Base-by-base conservation (phyloP, 208 protist genomes). In the Leishmania tarentolae region DNA sequence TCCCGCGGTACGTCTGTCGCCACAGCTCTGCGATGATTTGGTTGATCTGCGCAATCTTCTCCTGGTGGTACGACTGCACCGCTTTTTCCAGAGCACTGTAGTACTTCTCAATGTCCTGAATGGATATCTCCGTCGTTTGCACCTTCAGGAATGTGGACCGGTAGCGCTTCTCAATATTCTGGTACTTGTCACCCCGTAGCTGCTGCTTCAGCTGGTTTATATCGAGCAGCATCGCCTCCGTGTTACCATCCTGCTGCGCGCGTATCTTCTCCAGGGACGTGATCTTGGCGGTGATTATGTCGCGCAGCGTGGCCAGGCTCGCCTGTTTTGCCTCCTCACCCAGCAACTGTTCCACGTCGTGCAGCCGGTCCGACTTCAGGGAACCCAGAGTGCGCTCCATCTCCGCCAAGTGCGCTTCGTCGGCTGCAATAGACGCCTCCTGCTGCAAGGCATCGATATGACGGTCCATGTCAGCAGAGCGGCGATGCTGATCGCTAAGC, bases 21-120 rank as follows among this genome's bases (percentile, higher is more conserved):
- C 99, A 99, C 19, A 99, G 86, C 68, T 99, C 98, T 17, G 92
- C 89, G 40, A 99, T 98, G 50, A 99, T 97, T 42, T 97, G 89
- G 90, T 99, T 99, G 69, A 99, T 99, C 81, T 99, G 98, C 35
- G 93, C 89, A 95, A 99, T 99, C 88, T 99, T 99, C 50, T 99
- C 90, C 63, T 92, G 88, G 86, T 99, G 99, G 88, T 99, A 99
- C 44, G 94, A 92, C 93, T 99, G 99, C 52, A 99, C 92, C 0
- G 99, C 98, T 80, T 94, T 95, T 72, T 99, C 97, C 24, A 99
- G 89, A 0, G 95, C 97, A 8, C 81, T 75, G 87, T 97, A 95
- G 88, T 97, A 98, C 81, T 97, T 97, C 46, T 97, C 93, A 63
- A 97, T 91, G 81, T 98, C 96, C 78, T 95, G 88, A 40, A 96